Conservation (phyloP, 129 eudicot species). For the Ambrosia artemisiifolia region DNA sequence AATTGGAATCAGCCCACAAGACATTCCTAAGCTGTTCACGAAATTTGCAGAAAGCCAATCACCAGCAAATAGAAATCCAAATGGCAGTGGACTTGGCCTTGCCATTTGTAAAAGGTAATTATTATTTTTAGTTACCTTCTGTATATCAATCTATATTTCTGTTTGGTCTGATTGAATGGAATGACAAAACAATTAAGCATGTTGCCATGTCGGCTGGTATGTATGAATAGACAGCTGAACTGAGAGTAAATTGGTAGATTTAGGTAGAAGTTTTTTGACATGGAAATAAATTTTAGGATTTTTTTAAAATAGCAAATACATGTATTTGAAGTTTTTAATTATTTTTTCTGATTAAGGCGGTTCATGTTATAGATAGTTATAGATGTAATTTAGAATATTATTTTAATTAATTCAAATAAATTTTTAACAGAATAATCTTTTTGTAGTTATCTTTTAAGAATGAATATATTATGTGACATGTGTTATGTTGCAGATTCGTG, state of each 20-base stretch:
- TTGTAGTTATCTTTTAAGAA: background rate
- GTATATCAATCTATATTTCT: background rate
- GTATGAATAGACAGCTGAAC: background rate
- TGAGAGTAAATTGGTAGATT: background rate
- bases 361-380: background rate
- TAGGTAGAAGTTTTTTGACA: background rate
- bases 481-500: constrained; percentile 50
- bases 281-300: background rate
- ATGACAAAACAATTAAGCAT: background rate
- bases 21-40: constrained; percentile 72
- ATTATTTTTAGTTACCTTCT: background rate
- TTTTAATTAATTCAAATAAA: background rate
- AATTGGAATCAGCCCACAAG: constrained; percentile 78
- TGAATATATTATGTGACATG: background rate
- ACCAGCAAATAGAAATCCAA: constrained; percentile 42
- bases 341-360: background rate
- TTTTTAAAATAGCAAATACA: background rate
- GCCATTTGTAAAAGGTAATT: constrained; percentile 88
- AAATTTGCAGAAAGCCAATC: constrained; percentile 81
- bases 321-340: background rate
- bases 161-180: background rate
- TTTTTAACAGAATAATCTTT: background rate
- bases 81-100: constrained; percentile 89
- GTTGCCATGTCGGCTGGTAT: background rate
- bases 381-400: background rate